Base-by-base conservation (phyloP, 257 asterid genomes). In the Solanum verrucosum region DNA sequence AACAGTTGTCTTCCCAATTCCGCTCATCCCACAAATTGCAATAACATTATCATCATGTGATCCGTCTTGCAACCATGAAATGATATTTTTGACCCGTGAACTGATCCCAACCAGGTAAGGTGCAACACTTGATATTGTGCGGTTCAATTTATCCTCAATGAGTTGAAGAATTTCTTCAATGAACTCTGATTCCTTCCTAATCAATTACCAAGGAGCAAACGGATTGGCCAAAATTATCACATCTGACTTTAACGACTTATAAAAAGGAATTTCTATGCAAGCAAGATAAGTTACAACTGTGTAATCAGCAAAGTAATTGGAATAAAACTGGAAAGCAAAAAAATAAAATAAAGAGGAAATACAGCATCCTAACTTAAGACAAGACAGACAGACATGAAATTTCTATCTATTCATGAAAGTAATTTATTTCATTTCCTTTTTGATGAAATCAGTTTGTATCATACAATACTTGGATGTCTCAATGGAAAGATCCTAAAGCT, bases 81-180 rank as follows among this genome's bases (percentile, higher is more conserved):
- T 2, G 0, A 81, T 79, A 81, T 44, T 16, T 81, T 27, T 5
- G 67, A 27, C 67, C 85, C 85, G 40, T 9, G 18, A 27, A 81
- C 67, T 27, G 40, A 81, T 81, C 42, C 85, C 85, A 46, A 81
- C 85, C 40, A 81, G 67, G 85, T 81, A 81, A 81, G 85, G 85
- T 11, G 68, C 85, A 27, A 46, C 85, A 29, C 85, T 81, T 1
- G 67, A 81, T 5, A 81, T 81, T 46, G 85, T 81, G 4, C 68
- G 85, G 67, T 81, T 81, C 85, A 81, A 0, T 2, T 44, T 81
- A 27, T 81, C 85, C 40, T 79, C 85, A 79, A 79, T 79, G 40
- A 44, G 67, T 27, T 44, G 65, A 46, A 44, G 68, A 81, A 81
- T 81, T 20, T 46, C 68, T 44, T 81, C 67, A 44, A 81, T 81